phyloP scores from a whole-genome alignment of 78 protist species.

The Chrysochromulina parva region DNA sequence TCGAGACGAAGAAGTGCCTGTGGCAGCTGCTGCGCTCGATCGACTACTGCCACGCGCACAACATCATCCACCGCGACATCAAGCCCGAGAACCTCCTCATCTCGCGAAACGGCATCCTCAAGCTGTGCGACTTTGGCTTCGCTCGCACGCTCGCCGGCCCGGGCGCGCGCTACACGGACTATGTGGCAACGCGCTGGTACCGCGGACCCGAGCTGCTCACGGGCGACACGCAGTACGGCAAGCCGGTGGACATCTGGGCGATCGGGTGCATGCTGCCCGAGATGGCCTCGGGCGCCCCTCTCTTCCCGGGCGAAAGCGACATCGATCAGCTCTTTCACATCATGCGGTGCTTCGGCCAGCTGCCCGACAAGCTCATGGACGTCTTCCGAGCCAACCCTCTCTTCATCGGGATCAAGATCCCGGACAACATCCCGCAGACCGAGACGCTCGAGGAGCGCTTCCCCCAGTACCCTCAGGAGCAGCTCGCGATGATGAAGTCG shows the following conservation, averaged over 20 bases:
- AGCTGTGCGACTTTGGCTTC: constrained; percentile 74
- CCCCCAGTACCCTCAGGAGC: background rate
- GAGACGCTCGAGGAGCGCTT: constrained; percentile 48
- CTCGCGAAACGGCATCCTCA: constrained; percentile 37
- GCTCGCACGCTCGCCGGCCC: constrained; percentile 50
- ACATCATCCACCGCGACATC: constrained; percentile 46
- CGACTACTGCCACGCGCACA: constrained; percentile 46
- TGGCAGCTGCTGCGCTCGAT: constrained; percentile 57
- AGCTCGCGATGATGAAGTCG: background rate
- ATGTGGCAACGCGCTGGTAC: constrained; percentile 73
- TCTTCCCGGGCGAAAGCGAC: constrained; percentile 69
- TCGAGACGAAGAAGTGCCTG: background rate
- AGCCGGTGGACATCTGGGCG: constrained; percentile 72
- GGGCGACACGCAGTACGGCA: constrained; percentile 46
- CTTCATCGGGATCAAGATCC: constrained; percentile 39
- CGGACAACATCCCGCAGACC: background rate
- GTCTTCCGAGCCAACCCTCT: constrained; percentile 51
- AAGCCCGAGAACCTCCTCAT: constrained; percentile 73
- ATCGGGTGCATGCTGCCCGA: constrained; percentile 66
- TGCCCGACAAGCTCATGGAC: constrained; percentile 23
- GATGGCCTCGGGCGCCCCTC: constrained; percentile 55
- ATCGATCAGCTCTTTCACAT: constrained; percentile 66
- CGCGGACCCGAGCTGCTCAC: constrained; percentile 68
- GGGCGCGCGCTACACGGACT: constrained; percentile 64
- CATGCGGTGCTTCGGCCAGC: constrained; percentile 42